These are phyloP conservation scores for Malbranchea cinnamomea DNA, from an alignment of 2,329 filamentous ascomycete genomes.

Conservation along the genomic window DNA sequence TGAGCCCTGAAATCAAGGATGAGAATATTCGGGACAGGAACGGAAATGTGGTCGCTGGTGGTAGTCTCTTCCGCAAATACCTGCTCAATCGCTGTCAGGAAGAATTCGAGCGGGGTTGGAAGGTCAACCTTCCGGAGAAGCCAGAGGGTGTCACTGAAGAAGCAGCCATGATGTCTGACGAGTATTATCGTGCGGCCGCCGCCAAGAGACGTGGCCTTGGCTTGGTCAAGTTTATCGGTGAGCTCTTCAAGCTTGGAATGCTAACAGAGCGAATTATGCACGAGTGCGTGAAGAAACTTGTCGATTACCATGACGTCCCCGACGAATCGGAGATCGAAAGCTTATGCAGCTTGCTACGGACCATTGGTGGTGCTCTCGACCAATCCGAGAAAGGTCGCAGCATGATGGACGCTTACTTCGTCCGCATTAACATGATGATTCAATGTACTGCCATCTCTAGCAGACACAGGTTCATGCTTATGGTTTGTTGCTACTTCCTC, in stretches of 20 bases:
- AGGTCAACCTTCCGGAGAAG: slow-evolving; percentile 65
- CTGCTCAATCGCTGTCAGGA: slow-evolving; percentile 96
- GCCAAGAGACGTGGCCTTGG: slow-evolving; percentile 94
- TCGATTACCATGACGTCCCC: slow-evolving; percentile 84
- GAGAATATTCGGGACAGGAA: slow-evolving; percentile 87
- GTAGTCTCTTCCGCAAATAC: slow-evolving; percentile 94
- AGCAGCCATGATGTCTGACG: slow-evolving; percentile 74
- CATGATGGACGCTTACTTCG: slow-evolving; percentile 90
- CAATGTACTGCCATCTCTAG: slow-evolving; percentile 69
- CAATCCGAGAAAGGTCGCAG: slow-evolving; percentile 63
- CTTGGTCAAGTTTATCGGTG: slow-evolving; percentile 97
- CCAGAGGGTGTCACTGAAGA: slow-evolving; percentile 60
- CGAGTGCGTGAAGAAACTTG: slow-evolving; percentile 91
- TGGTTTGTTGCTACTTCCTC: slow-evolving; percentile 33
- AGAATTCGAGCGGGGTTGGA: slow-evolving; percentile 97
- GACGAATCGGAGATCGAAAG: slow-evolving; percentile 96
- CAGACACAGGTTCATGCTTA: slow-evolving; percentile 87
- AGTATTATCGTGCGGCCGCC: slow-evolving; percentile 87
- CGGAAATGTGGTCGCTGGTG: slow-evolving; percentile 76
- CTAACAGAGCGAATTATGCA: slow-evolving; percentile 99
- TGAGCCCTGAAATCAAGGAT: slow-evolving; percentile 89
- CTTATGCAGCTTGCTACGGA: slow-evolving; percentile 79
- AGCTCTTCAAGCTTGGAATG: slow-evolving; percentile 98
- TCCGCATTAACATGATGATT: slow-evolving; percentile 69
- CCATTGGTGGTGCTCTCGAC: slow-evolving; percentile 81